Percentiles rank a stretch among this genome's conserved stretches.
These are phyloP conservation scores for Chalciporus pseudorubinellus DNA, from an alignment of 768 basidiomycete species.

Conservation along the genomic window DNA sequence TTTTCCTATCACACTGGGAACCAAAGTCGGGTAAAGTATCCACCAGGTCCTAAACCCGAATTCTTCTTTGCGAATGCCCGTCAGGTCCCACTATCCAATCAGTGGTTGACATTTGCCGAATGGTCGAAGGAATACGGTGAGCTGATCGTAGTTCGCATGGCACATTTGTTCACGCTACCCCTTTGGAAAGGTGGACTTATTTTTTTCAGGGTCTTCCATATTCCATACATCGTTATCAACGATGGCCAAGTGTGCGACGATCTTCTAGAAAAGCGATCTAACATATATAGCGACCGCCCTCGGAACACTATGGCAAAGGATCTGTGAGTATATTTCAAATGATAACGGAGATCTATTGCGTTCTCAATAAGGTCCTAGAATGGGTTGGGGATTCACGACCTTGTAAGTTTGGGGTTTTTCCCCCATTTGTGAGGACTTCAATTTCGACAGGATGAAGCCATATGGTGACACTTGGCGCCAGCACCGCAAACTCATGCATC, in stretches of 20 bases:
- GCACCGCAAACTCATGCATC: not conserved
- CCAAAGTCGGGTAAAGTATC: not conserved
- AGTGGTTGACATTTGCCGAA: slow-evolving; percentile 4
- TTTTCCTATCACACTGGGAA: not conserved
- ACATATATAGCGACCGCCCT: slow-evolving; percentile 5
- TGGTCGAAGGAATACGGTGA: slow-evolving; percentile 2
- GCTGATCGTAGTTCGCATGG: not conserved
- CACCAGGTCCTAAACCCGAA: slow-evolving; percentile 5
- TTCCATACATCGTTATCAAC: slow-evolving; percentile 2
- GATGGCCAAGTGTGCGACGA: not conserved
- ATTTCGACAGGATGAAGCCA: not conserved
- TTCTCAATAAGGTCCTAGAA: not conserved
- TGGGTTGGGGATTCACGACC: slow-evolving; percentile 8
- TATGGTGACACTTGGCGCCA: not conserved
- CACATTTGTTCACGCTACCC: not conserved
- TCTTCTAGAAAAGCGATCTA: slow-evolving; percentile 5
- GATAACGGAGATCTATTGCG: not conserved
- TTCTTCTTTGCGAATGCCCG: slow-evolving; percentile 4
- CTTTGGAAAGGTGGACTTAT: not conserved
- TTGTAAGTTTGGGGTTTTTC: not conserved
- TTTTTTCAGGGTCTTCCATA: slow-evolving; percentile 7
- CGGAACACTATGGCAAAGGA: slow-evolving; percentile 1
- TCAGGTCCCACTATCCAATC: slow-evolving; percentile 2
- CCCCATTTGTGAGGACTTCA: not conserved
- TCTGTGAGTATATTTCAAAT: not conserved